These are phyloP conservation scores for Pistacia vera DNA, from an alignment of 345 rosid genomes.

Conservation along the genomic window DNA sequence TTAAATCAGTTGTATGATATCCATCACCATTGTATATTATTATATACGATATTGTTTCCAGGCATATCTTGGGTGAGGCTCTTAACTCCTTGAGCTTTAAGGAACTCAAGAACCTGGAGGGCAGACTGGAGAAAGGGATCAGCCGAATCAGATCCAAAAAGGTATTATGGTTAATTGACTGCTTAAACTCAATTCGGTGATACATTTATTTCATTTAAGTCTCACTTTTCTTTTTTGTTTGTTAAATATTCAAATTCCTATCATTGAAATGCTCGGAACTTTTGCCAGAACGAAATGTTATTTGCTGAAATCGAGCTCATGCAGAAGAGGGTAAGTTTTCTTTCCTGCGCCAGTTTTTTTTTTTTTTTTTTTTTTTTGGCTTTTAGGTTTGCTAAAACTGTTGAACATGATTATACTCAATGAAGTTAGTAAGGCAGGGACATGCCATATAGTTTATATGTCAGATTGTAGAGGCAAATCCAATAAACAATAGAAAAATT, in stretches of 20 bases:
- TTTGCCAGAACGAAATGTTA: constrained; percentile 71
- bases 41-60: constrained; percentile 12
- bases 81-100: constrained; percentile 58
- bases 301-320: constrained; percentile 88
- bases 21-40: not conserved
- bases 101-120: constrained; percentile 84
- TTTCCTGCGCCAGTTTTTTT: constrained; percentile 10
- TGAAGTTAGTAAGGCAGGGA: not conserved
- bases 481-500: no score
- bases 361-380: not conserved
- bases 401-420: not conserved
- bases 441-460: not conserved
- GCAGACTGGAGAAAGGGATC: constrained; percentile 78
- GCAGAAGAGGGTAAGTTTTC: constrained; percentile 81
- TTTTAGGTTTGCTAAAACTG: not conserved
- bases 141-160: constrained; percentile 83
- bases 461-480: not conserved
- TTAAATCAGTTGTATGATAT: not conserved
- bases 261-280: constrained; percentile 17
- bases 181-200: not conserved
- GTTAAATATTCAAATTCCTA: not conserved
- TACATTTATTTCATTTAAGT: not conserved
- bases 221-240: not conserved
- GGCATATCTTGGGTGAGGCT: constrained; percentile 86
- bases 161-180: constrained; percentile 38